Evolutionary conservation across 2,329 filamentous ascomycete genomes (phyloP).

Genomic region (Drechslerella dactyloides): DNA sequence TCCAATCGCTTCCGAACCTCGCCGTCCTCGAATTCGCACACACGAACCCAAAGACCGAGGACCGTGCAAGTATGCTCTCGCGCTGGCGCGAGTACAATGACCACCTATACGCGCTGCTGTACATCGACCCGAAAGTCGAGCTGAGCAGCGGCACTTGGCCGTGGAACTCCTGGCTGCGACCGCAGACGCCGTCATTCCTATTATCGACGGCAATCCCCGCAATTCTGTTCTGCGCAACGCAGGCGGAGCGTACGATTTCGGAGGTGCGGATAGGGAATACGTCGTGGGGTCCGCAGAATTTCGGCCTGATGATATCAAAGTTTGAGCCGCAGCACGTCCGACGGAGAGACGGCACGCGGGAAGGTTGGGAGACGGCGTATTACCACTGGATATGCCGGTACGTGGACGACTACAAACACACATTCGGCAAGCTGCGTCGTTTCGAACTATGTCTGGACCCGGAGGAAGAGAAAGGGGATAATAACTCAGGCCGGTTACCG

Average conservation of each 20-base stretch:
- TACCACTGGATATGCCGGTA: constrained; percentile 43
- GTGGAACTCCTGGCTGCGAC: constrained; percentile 36
- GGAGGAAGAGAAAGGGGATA: constrained; percentile 15
- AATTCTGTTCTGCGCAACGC: constrained; percentile 39
- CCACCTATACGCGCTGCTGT: constrained; percentile 31
- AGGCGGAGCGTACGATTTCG: constrained; percentile 23
- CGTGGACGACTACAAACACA: constrained; percentile 37
- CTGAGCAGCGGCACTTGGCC: constrained; percentile 25
- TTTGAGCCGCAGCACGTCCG: constrained; percentile 30
- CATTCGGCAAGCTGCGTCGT: constrained; percentile 28
- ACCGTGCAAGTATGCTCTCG: constrained; percentile 18
- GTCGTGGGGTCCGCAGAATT: constrained; percentile 27
- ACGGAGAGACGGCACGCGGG: constrained; percentile 14
- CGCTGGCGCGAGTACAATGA: constrained; percentile 39
- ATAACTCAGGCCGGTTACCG: constrained; percentile 7
- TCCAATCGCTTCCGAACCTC: constrained; percentile 17
- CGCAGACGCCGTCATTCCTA: constrained; percentile 20
- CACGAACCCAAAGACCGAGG: constrained; percentile 37
- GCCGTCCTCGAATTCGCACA: constrained; percentile 27
- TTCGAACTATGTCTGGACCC: constrained; percentile 42
- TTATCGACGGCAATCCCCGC: constrained; percentile 31
- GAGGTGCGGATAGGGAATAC: constrained; percentile 35
- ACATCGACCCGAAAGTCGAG: constrained; percentile 42
- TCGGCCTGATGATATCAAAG: constrained; percentile 29
- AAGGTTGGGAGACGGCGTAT: constrained; percentile 25